Evolutionary conservation across 139 green algal genomes (phyloP).

Genomic region (Micractinium sp.): DNA sequence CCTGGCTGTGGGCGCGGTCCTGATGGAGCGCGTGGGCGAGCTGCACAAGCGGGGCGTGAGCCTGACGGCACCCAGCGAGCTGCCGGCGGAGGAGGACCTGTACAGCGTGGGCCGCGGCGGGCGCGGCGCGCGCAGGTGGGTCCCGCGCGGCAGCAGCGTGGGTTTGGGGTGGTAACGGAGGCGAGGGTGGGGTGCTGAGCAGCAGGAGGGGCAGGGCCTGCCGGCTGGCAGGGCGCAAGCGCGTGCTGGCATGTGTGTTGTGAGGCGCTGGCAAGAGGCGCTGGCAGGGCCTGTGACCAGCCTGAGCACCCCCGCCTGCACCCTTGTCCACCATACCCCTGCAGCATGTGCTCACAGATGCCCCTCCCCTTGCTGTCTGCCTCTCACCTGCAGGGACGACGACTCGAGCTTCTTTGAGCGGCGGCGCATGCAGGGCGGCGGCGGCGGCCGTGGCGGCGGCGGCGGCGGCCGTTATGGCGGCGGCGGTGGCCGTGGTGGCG

Average conservation of each 20-base stretch:
- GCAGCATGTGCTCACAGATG: too few relatives aligned
- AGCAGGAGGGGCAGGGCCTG: too few relatives aligned
- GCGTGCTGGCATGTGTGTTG: too few relatives aligned
- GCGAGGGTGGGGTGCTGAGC: too few relatives aligned
- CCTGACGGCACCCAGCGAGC: conserved; percentile 39
- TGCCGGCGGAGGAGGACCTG: conserved; percentile 51
- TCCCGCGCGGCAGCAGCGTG: background rate
- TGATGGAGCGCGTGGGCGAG: conserved; percentile 56
- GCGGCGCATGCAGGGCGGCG: conserved; percentile 22
- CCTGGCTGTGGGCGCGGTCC: conserved; percentile 46
- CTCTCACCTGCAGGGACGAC: background rate
- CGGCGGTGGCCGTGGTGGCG: background rate
- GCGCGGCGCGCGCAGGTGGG: background rate
- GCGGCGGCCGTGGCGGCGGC: background rate
- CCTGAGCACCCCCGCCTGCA: too few relatives aligned
- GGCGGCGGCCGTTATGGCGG: background rate
- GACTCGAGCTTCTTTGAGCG: conserved; percentile 39
- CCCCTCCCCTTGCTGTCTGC: background rate
- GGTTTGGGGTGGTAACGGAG: too few relatives aligned
- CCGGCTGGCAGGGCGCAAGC: too few relatives aligned
- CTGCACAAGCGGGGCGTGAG: conserved; percentile 51
- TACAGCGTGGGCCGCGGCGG: conserved; percentile 21
- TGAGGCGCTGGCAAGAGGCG: background rate
- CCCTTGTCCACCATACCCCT: too few relatives aligned
- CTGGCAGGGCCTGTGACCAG: background rate